These are phyloP conservation scores for Eragrostis nindensis DNA, from an alignment of 176 grass and related monocot genomes.

Conservation along the genomic window DNA sequence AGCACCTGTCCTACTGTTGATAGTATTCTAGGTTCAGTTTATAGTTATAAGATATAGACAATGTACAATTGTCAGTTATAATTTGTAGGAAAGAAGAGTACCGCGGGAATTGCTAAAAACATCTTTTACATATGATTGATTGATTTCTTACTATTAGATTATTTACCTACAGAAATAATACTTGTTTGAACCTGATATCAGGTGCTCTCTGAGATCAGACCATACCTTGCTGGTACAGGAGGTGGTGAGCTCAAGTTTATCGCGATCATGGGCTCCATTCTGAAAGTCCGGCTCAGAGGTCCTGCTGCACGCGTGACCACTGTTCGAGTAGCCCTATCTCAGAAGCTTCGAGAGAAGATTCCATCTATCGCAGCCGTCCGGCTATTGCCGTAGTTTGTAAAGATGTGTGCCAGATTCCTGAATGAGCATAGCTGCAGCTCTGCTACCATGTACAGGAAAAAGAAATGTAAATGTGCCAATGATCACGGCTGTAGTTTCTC, in stretches of 20 bases:
- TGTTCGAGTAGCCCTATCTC: slow-evolving; percentile 63
- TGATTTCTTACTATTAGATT: background rate
- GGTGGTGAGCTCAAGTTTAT: slow-evolving; percentile 66
- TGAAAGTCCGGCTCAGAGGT: slow-evolving; percentile 66
- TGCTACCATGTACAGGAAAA: background rate
- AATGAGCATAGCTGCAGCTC: background rate
- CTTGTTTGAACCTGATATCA: slow-evolving; percentile 8
- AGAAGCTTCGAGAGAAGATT: slow-evolving; percentile 88
- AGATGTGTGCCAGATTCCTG: background rate
- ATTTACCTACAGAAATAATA: background rate
- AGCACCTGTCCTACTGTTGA: background rate
- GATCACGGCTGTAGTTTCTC: background rate
- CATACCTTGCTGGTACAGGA: slow-evolving; percentile 78
- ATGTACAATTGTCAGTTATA: background rate
- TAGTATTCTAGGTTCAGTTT: background rate
- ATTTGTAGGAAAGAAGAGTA: background rate
- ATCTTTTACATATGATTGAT: background rate
- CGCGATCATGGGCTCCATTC: slow-evolving; percentile 51
- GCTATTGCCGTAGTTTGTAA: slow-evolving; percentile 45
- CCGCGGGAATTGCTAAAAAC: background rate
- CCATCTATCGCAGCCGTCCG: slow-evolving; percentile 66
- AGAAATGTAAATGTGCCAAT: slow-evolving; percentile 26
- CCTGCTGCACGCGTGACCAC: slow-evolving; percentile 75
- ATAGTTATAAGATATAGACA: background rate
- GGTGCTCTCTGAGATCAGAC: slow-evolving; percentile 82